Evolutionary conservation across 257 asterid species (phyloP), one percentile per base, ranked within the genome.

Genomic region (Leonotis leonurus): DNA sequence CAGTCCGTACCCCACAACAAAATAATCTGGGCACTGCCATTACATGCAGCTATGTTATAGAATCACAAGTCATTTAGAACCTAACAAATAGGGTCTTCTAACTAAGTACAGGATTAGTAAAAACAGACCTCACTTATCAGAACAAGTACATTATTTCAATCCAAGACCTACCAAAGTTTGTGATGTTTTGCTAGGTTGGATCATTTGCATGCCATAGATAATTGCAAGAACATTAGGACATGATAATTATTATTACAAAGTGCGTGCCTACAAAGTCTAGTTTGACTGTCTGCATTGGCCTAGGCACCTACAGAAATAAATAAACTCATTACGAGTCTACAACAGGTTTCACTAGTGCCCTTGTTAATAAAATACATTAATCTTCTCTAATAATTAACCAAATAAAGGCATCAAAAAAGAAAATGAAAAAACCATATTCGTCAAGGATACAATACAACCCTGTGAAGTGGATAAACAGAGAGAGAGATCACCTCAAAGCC

Each of bases 1-100:
- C 52, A 89, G 46, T 13, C 99, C 99, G 67, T 86, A 92, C 66
- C 99, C 99, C 73, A 92, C 97, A 43, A 92, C 94, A 37, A 89
- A 92, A 53, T 70, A 49, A 74, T 92, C 95, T 1, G 95, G 90
- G 67, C 97, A 86, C 96, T 90, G 91, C 68, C 58, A 76, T 14
- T 12, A 35, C 12, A 56, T 20, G 62, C 44, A 41, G 17, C 46
- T 57, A 37, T 20, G 18, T 11, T 53, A 55, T 17, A 12, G 35
- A 35, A 14, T 41, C 55, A 44, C 21, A 20, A 8, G 39, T 27
- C 40, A 25, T 26, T n/a, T 14, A 45, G 39, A 29, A 57, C 29
- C 21, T 22, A 20, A 44, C n/a, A 35, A 10, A n/a, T 35, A 10
- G n/a, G n/a, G n/a, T n/a, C n/a, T n/a, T n/a, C n/a, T n/a, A n/a